Evolutionary conservation across 2,329 filamentous ascomycete genomes (phyloP).

Genomic region (Remersonia thermophila): DNA sequence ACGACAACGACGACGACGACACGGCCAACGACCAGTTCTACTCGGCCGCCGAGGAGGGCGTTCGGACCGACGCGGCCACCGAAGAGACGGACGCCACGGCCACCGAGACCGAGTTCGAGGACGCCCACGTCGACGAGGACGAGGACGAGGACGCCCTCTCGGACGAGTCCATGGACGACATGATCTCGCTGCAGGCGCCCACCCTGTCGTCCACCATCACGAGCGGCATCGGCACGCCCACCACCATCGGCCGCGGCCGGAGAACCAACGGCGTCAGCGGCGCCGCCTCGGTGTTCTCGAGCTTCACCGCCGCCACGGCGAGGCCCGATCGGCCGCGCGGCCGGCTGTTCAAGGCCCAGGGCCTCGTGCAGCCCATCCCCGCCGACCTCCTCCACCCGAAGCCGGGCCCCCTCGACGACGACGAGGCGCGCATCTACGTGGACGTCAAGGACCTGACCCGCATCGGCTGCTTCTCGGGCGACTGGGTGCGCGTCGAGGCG

Average conservation of each 20-base stretch:
- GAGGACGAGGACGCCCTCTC: slow-evolving; percentile 68
- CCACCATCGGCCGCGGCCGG: slow-evolving; percentile 54
- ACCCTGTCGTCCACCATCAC: slow-evolving; percentile 64
- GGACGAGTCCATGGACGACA: slow-evolving; percentile 83
- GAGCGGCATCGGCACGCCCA: slow-evolving; percentile 71
- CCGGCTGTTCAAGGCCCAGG: slow-evolving; percentile 74
- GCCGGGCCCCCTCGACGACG: slow-evolving; percentile 65
- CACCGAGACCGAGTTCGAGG: slow-evolving; percentile 39
- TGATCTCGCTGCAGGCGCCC: slow-evolving; percentile 79
- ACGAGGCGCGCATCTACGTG: slow-evolving; percentile 81
- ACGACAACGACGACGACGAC: slow-evolving; percentile 55
- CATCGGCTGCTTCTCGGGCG: slow-evolving; percentile 91
- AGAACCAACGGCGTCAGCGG: slow-evolving; percentile 63
- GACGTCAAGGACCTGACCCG: slow-evolving; percentile 76
- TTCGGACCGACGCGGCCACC: slow-evolving; percentile 41
- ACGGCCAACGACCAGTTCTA: slow-evolving; percentile 85
- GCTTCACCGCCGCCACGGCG: slow-evolving; percentile 72
- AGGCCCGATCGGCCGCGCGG: slow-evolving; percentile 59
- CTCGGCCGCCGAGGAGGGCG: slow-evolving; percentile 75
- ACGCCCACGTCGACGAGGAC: slow-evolving; percentile 63
- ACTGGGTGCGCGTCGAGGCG: slow-evolving; percentile 82
- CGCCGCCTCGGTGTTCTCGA: slow-evolving; percentile 81
- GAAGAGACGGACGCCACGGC: slow-evolving; percentile 49
- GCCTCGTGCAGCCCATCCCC: slow-evolving; percentile 58
- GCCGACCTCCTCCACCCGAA: slow-evolving; percentile 75